phyloP scores from a whole-genome alignment of 31 red algal genomes.

The Endocladia muricata region DNA sequence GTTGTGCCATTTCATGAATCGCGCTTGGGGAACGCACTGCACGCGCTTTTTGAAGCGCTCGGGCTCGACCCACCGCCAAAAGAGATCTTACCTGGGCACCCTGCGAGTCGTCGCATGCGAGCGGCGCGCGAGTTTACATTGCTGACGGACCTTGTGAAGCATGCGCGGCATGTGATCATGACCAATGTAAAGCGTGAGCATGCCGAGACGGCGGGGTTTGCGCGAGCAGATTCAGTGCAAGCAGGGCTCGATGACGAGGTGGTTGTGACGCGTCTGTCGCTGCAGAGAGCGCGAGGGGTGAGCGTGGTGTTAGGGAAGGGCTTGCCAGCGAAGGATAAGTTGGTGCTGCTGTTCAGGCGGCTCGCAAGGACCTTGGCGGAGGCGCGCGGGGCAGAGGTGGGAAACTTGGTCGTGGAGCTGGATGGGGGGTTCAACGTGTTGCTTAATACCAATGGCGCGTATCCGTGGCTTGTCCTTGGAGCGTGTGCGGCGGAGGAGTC shows the following conservation, averaged over 20 bases:
- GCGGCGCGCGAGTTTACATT: not conserved
- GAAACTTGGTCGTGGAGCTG: slow-evolving; percentile 23
- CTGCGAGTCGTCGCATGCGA: not conserved
- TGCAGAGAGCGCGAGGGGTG: slow-evolving; percentile 31
- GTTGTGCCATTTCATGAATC: slow-evolving; percentile 33
- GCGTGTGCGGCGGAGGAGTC: slow-evolving; percentile 45
- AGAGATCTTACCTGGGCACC: not conserved
- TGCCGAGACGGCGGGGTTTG: not conserved
- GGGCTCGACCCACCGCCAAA: slow-evolving; percentile 29
- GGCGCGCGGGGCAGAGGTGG: slow-evolving; percentile 8
- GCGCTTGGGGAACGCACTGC: slow-evolving; percentile 18
- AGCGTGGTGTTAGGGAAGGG: slow-evolving; percentile 29
- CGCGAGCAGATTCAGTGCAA: not conserved
- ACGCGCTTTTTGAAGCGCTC: slow-evolving; percentile 25
- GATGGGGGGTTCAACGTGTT: slow-evolving; percentile 46
- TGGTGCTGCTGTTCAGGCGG: slow-evolving; percentile 22
- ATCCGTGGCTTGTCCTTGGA: slow-evolving; percentile 29
- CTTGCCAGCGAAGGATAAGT: slow-evolving; percentile 25
- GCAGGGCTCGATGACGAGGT: slow-evolving; percentile 29
- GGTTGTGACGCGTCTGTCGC: slow-evolving; percentile 15
- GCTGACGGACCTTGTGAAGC: slow-evolving; percentile 22
- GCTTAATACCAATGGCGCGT: slow-evolving; percentile 24
- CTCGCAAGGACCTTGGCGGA: slow-evolving; percentile 15
- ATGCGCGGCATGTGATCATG: slow-evolving; percentile 30
- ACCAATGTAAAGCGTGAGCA: slow-evolving; percentile 8